Evolutionary conservation across 306 rosid species (phyloP), one percentile per base, ranked within the genome.

Genomic region (Quercus parvula): DNA sequence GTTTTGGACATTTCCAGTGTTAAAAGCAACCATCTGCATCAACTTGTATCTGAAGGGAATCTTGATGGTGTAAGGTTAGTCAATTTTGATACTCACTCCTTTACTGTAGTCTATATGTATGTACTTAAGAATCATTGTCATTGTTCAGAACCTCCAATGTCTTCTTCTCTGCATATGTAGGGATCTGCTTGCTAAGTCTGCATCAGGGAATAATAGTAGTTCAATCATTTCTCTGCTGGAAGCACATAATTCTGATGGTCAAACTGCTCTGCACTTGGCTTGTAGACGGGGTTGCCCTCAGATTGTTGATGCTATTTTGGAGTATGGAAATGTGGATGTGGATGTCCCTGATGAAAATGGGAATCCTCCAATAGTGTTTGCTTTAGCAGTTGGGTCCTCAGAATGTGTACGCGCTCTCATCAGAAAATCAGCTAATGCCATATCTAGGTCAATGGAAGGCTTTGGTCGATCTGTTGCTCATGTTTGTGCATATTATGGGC

Each of bases 351-450:
- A 93, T 83, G 93, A 93, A 81, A 97, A 93, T 82, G 97, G 97
- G 80, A 97, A 95, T 87, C 98, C 99, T 81, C 99, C 99, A 7
- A 91, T 95, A 31, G 94, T 93, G 79, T 91, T 95, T 90, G 99
- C 99, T 33, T 87, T 93, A 67, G 99, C 97, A 67, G 99, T 97
- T 81, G 99, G 99, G 52, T 93, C 99, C 59, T 95, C 92, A 75
- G 97, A 89, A 81, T 95, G 99, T 77, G 97, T 95, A 74, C 81
- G 85, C 66, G 84, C 88, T 84, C 98, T 95, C 73, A 87, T 95
- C 78, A 78, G 77, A 70, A 87, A 92, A 84, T 92, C 93, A 69
- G 97, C 99, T 76, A 88, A 90, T 83, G 98, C 90, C 80, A 84
- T 81, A 83, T 91, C 98, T 67, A 84, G 92, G 75, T 87, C 90